Evolutionary conservation across 441 rosid genomes (phyloP), one percentile per base, ranked within the genome.

Genomic region (Adansonia madagascariensis): DNA sequence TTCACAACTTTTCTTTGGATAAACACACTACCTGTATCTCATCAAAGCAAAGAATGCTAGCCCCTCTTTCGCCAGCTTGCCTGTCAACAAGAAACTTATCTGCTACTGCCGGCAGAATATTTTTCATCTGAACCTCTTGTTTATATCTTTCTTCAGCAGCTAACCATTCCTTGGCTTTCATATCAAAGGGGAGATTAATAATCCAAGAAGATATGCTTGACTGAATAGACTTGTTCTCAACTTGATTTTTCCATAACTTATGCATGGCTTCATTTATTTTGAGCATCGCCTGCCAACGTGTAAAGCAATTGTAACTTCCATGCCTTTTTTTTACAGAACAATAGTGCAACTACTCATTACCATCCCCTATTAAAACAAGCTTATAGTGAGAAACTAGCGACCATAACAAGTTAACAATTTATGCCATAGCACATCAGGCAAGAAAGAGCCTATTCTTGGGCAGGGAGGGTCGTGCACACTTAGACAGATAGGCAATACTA

Each of bases 81-180:
- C 80, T 85, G 80, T 91, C 93, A 67, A 88, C 78, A 59, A 93
- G 96, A 84, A 95, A 89, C 81, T 90, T 85, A 71, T 93, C 98
- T 63, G 99, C 99, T 53, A 95, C 97, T 71, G 92, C 91, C 46
- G 92, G 95, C 82, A 95, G 99, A 80, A 93, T 95, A 72, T 90
- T 87, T 84, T 90, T 91, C 91, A 95, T 84, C 81, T 90, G 92
- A 75, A 88, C 78, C 56, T 93, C 94, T 84, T 88, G 87, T 87
- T 92, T 93, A 83, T 95, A 95, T 78, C 81, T 91, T 74, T 95
- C 98, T 87, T 95, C 98, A 35, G 88, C 94, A 67, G 89, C 99
- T 80, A 95, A 66, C 99, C 99, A 95, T 69, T 95, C 96, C 85
- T 88, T 95, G 62, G 92, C 88, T 91, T 89, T 91, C 56, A 77